phyloP scores from a whole-genome alignment of 306 rosid species.

The Trifolium dubium region DNA sequence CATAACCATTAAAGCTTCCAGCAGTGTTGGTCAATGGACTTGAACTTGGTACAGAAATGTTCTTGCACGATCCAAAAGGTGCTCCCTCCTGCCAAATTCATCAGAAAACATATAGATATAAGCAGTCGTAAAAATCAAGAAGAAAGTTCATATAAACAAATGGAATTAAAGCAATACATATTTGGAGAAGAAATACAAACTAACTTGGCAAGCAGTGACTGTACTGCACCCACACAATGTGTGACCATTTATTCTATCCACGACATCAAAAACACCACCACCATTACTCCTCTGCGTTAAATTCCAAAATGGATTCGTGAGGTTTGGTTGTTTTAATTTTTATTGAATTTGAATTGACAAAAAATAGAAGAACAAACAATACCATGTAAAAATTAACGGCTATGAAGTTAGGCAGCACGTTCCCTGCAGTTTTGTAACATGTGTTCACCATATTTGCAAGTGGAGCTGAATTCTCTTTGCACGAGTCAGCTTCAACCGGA shows the following conservation, averaged over 20 bases:
- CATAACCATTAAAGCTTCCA: constrained; percentile 85
- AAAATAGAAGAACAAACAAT: constrained; percentile 37
- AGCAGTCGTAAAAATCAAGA: background rate
- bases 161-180: constrained; percentile 20
- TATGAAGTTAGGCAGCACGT: constrained; percentile 74
- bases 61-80: constrained; percentile 90
- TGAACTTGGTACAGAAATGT: constrained; percentile 57
- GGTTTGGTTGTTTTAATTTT: background rate
- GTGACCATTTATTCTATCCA: constrained; percentile 82
- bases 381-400: constrained; percentile 98
- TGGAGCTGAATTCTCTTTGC: constrained; percentile 91
- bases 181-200: constrained; percentile 42
- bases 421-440: constrained; percentile 91
- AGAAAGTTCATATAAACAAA: constrained; percentile 37
- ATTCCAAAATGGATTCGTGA: constrained; percentile 31
- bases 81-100: constrained; percentile 72
- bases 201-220: constrained; percentile 85
- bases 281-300: constrained; percentile 93
- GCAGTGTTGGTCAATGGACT: constrained; percentile 61
- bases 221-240: constrained; percentile 83
- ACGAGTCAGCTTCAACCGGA: constrained; percentile 86
- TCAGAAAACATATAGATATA: constrained; percentile 16
- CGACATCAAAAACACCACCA: constrained; percentile 82
- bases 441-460: constrained; percentile 80
- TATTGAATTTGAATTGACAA: constrained; percentile 15